Evolutionary conservation across 257 asterid species (phyloP).

Genomic region (Fraxinus cuspidata): DNA sequence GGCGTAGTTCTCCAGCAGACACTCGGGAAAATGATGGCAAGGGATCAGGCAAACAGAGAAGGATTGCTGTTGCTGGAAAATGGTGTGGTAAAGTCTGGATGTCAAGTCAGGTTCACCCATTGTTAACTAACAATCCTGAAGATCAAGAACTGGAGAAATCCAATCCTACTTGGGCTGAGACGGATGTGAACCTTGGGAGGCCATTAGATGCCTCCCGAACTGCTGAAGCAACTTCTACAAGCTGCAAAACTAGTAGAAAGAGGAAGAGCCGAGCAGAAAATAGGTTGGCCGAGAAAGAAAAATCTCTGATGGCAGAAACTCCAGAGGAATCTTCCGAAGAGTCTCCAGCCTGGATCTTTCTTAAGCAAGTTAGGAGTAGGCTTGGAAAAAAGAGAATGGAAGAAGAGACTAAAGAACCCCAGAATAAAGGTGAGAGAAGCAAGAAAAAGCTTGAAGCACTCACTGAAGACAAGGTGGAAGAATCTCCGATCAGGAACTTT

Average conservation of each 20-base stretch:
- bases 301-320: slow-evolving; percentile 31
- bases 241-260: slow-evolving; percentile 44
- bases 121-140: slow-evolving; percentile 52
- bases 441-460: slow-evolving; percentile 15
- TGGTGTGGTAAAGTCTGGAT: slow-evolving; percentile 99
- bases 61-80: slow-evolving; percentile 82
- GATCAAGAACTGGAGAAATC: slow-evolving; percentile 39
- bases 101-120: slow-evolving; percentile 89
- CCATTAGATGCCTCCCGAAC: slow-evolving; percentile 34
- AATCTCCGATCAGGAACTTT: slow-evolving; percentile 40
- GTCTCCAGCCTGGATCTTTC: slow-evolving; percentile 16
- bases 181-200: slow-evolving; percentile 47
- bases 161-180: slow-evolving; percentile 31
- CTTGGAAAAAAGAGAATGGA: slow-evolving; percentile 29
- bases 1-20: slow-evolving; percentile 53
- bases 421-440: slow-evolving; percentile 29
- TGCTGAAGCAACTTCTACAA: slow-evolving; percentile 33
- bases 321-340: slow-evolving; percentile 36
- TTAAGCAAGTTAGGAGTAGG: slow-evolving; percentile 27
- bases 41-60: slow-evolving; percentile 66
- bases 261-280: slow-evolving; percentile 45
- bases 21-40: slow-evolving; percentile 39
- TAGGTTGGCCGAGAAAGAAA: slow-evolving; percentile 37
- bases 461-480: slow-evolving; percentile 49
- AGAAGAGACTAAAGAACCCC: slow-evolving; percentile 35